Base-by-base conservation (phyloP, 352 stramenopile species). In the Globisporangium takayamanum region DNA sequence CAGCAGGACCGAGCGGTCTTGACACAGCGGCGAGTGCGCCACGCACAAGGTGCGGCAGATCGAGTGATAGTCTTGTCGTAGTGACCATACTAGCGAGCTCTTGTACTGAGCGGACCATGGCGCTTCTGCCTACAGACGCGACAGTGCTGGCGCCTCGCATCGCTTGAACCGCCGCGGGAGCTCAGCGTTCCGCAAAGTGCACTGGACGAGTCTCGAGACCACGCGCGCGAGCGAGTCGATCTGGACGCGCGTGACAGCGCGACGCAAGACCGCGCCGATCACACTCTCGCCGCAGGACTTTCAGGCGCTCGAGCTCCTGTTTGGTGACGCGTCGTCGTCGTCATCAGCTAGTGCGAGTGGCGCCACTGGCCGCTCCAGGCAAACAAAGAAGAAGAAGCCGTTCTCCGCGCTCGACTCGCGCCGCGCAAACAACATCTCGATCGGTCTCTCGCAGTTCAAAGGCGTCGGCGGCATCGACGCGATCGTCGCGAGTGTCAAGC, bases 401-500 rank as follows among this genome's bases (percentile, higher is more conserved):
- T 81, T 89, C 30, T 80, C 70, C 11, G 80, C 80, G 0, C 61
- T 93, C 5, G 83, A 93, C 66, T 80, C 80, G n/a, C 68, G 80
- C 14, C 74, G 83, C 25, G 82, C 77, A 5, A 91, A 91, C 70
- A 91, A 89, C 46, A 91, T 93, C 57, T 85, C 75, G 5, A 93
- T 93, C 61, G 80, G 76, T 0, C 42, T 93, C 4, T 87, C 68
- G n/a, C 80, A 87, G 58, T 91, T 90, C 36, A 93, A 93, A 62
- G 46, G 62, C 10, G 25, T 75, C 8, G 78, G 80, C 3, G 83
- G 78, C 25, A 53, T 68, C 18, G 64, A 80, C 0, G 64, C 64
- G 26, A 81, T 89, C 50, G 54, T 89, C n/a, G 55, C 30, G 44
- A 80, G 67, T 18, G 58, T 87, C 26, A 69, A 70, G 39, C 52